These are phyloP conservation scores for Alternaria arborescens DNA, from an alignment of 2,329 filamentous ascomycete genomes.

Conservation along the genomic window DNA sequence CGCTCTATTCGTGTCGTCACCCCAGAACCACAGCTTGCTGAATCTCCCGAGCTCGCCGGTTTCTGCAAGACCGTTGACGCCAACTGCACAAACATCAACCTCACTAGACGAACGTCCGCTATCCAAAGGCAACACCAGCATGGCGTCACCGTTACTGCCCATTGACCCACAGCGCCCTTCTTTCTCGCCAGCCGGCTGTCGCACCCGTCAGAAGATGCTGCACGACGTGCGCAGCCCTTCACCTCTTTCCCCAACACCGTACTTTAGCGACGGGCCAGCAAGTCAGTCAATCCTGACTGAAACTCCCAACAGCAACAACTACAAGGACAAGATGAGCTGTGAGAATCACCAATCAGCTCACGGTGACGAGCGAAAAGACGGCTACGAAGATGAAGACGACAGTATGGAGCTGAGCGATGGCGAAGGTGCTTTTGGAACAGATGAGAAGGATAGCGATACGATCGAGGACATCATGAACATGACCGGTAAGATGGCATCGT, in stretches of 20 bases:
- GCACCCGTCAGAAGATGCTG: conserved; percentile 21
- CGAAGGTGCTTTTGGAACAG: background rate
- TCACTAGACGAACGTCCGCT: background rate
- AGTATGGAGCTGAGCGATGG: conserved; percentile 29
- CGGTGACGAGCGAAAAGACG: conserved; percentile 18
- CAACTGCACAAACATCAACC: background rate
- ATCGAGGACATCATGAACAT: conserved; percentile 22
- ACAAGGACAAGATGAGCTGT: background rate
- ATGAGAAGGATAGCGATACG: background rate
- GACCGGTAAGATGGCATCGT: background rate
- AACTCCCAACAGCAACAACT: background rate
- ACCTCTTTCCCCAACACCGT: background rate
- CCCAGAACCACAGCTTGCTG: conserved; percentile 1
- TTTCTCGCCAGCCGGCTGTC: conserved; percentile 22
- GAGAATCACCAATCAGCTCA: background rate
- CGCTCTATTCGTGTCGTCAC: background rate
- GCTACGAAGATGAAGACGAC: conserved; percentile 29
- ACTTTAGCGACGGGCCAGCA: background rate
- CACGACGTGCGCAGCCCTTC: conserved; percentile 8
- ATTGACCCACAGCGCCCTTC: background rate
- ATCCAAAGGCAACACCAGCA: background rate
- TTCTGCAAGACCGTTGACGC: background rate
- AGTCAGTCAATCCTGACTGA: background rate
- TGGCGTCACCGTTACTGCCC: background rate
- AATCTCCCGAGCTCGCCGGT: background rate